phyloP scores from a whole-genome alignment of 2,329 filamentous ascomycete species.

The Fusarium citri region DNA sequence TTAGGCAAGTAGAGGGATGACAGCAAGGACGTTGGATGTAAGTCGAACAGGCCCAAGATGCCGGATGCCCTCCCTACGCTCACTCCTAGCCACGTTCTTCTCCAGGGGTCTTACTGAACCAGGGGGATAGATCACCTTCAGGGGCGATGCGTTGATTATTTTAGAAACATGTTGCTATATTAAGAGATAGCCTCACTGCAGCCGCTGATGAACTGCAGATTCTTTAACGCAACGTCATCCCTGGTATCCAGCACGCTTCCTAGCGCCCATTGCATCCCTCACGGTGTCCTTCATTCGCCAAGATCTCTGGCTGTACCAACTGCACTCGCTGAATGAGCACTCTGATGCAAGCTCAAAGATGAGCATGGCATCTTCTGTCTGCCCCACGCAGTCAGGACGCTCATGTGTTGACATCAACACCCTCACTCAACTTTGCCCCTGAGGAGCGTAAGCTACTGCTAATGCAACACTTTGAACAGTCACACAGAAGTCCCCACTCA shows the following conservation, averaged over 20 bases:
- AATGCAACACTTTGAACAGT: conserved; percentile 32
- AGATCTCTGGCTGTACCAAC: conserved; percentile 20
- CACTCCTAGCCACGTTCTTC: conserved; percentile 7
- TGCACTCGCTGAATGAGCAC: background rate
- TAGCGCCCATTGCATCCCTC: conserved; percentile 35
- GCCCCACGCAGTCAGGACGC: conserved; percentile 22
- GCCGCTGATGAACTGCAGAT: conserved; percentile 49
- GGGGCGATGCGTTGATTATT: conserved; percentile 25
- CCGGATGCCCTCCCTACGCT: conserved; percentile 17
- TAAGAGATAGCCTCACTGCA: conserved; percentile 54
- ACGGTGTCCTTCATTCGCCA: background rate
- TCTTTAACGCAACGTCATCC: conserved; percentile 42
- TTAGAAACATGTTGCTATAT: conserved; percentile 50
- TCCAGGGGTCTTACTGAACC: conserved; percentile 12
- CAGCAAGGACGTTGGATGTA: conserved; percentile 18
- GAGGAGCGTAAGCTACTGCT: conserved; percentile 11
- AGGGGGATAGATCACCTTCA: background rate
- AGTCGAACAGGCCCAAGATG: conserved; percentile 18
- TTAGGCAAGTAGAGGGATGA: conserved; percentile 29
- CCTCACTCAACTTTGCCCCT: background rate
- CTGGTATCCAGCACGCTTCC: conserved; percentile 12
- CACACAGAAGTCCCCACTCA: conserved; percentile 23
- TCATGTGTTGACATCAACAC: conserved; percentile 12
- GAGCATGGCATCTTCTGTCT: conserved; percentile 1
- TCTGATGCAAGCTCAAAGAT: conserved; percentile 11